Base-by-base conservation (phyloP, 495 filamentous ascomycete genomes). In the Penicillium angulare region DNA sequence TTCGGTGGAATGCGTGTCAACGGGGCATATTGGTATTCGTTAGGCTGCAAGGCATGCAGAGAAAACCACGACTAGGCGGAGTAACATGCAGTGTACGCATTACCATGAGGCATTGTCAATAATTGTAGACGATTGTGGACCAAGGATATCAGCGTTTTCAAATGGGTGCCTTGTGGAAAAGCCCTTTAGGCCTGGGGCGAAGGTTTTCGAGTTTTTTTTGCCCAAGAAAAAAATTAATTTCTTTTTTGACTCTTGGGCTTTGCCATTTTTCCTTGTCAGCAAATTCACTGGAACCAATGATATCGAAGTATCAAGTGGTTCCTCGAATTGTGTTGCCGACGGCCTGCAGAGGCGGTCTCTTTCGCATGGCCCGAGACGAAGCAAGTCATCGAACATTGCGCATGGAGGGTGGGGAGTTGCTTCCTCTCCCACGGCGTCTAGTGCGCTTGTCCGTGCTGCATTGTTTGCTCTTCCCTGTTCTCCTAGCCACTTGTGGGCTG, bases 371-470 rank as follows among this genome's bases (percentile, higher is more conserved):
- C 26, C 45, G 32, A 26, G 35, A 27, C 33, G 39, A 54, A 59
- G 61, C 58, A 64, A 59, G 61, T 61, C 55, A 61, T 64, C 43
- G 51, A 42, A 33, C 48, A 44, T 52, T 42, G 46, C 52, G 58
- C 55, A 59, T 57, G 38, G 46, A 50, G 32, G 27, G 55, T 49
- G 52, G 58, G 51, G 61, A 26, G 36, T 41, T 31, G 34, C 45
- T 47, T 52, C 59, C 21, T 50, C 52, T 61, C 13, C 26, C 47
- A 49, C 44, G 55, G 70, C 68, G 68, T 70, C 60, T 73, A 70
- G 53, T 64, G 68, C 70, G 68, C 66, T 70, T 73, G 66, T 59
- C 39, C 16, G 33, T 62, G 56, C 52, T 60, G 29, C 32, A 43
- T 26, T 47, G 18, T 39, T 54, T 23, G 21, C 50, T 7, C 15